Base-by-base conservation (phyloP, 345 rosid genomes). In the Rhizophora apiculata region DNA sequence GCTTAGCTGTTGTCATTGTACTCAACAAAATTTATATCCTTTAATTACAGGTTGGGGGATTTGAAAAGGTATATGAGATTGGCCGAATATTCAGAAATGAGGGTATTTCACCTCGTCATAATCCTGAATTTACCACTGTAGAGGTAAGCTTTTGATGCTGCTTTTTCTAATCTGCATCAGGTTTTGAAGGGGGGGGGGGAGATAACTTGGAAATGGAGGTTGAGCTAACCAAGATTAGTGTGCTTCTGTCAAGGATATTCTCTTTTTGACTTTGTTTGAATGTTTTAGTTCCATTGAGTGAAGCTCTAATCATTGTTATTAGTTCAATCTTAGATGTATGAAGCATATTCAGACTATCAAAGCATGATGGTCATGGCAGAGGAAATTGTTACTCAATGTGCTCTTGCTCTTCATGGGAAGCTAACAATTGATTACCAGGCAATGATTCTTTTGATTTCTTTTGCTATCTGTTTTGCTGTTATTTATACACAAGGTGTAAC, bases 1-100 rank as follows among this genome's bases (percentile, higher is more conserved):
- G 29, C 22, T 65, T 73, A 62, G 72, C 26, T 62, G 48, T 62
- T 48, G n/a, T 10, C 46, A 72, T 39, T 37, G 43, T 72, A 43
- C 27, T 63, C 37, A 53, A 55, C 62, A 67, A 54, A 63, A 62
- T 55, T 11, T 67, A 15, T 64, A 46, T 68, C 29, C 54, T 78
- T 66, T 64, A 74, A 81, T 76, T 29, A 37, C 79, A 94, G 98
- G 96, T 89, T 80, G 98, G 97, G n/a, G 99, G 99, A 70, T 91
- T 94, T 73, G 99, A 94, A 76, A 94, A 85, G 83, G 96, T 94
- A 52, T 94, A 94, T 70, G 97, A 94, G 83, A 86, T 94, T 72
- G 99, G 99, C 62, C 85, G 96, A 51, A 91, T 94, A 76, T 94
- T 94, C 81, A 85, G 99, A 83, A 94, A 94, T 72, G 96, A 94